phyloP scores from a whole-genome alignment of 75 land plant species.

The Larix kaempferi region DNA sequence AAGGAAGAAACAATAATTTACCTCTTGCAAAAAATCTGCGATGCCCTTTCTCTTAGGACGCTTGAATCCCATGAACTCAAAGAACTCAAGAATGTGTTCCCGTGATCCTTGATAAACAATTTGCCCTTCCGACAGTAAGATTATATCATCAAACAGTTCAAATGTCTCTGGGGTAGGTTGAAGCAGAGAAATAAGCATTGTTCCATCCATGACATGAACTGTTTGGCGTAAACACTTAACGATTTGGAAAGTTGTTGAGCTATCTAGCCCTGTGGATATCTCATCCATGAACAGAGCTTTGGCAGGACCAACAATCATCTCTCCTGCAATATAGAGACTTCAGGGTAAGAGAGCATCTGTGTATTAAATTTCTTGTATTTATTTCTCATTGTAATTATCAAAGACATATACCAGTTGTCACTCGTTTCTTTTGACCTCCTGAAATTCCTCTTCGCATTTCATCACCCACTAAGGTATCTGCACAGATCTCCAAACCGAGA shows the following conservation, averaged over 20 bases:
- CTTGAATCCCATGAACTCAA: slow-evolving; percentile 77
- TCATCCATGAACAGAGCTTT: slow-evolving; percentile 81
- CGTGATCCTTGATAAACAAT: slow-evolving; percentile 86
- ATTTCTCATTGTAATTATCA: no score
- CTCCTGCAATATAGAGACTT: slow-evolving; percentile 38
- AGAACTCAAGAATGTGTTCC: slow-evolving; percentile 67
- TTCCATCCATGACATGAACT: slow-evolving; percentile 71
- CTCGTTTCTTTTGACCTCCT: slow-evolving; percentile 39
- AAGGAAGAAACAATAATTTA: slow-evolving; percentile 1
- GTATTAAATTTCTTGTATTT: no score
- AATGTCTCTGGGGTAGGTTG: slow-evolving; percentile 91
- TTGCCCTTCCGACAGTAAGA: slow-evolving; percentile 82
- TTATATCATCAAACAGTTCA: slow-evolving; percentile 80
- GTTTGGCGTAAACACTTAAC: slow-evolving; percentile 27
- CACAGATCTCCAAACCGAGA: slow-evolving; percentile 35
- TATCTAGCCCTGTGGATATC: slow-evolving; percentile 90
- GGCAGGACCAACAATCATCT: slow-evolving; percentile 86
- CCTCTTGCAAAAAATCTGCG: slow-evolving; percentile 24
- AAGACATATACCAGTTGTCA: slow-evolving; percentile 26
- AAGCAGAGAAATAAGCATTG: slow-evolving; percentile 63
- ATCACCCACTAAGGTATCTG: slow-evolving; percentile 35
- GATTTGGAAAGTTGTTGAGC: slow-evolving; percentile 92
- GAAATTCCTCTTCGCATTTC: slow-evolving; percentile 39
- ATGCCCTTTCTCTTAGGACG: slow-evolving; percentile 61
- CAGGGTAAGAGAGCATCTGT: no score